Conservation (phyloP, 2,329 filamentous ascomycete genomes). For the Penicillium sp. region DNA sequence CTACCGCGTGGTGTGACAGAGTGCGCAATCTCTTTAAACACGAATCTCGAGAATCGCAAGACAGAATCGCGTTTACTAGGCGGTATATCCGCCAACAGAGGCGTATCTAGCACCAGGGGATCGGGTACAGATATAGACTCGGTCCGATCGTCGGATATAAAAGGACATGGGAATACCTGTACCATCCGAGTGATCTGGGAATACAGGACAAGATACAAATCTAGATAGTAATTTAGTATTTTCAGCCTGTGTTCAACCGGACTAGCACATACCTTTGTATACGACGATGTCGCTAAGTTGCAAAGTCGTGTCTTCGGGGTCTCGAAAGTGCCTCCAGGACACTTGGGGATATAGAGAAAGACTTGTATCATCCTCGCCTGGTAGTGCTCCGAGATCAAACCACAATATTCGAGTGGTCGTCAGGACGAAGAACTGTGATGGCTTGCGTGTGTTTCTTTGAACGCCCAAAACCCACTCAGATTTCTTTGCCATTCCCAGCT, state of each 20-base stretch:
- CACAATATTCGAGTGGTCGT: slow-evolving; percentile 53
- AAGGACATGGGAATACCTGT: slow-evolving; percentile 33
- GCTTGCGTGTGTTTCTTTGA: slow-evolving; percentile 41
- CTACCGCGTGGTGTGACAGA: slow-evolving; percentile 14
- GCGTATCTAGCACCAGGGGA: slow-evolving; percentile 34
- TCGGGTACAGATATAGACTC: slow-evolving; percentile 30
- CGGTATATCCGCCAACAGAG: slow-evolving; percentile 13
- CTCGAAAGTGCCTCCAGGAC: slow-evolving; percentile 55
- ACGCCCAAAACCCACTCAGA: slow-evolving; percentile 58
- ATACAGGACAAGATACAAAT: slow-evolving; percentile 40
- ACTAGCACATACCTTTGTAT: slow-evolving; percentile 30
- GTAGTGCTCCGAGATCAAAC: slow-evolving; percentile 37
- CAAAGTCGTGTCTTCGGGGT: slow-evolving; percentile 53
- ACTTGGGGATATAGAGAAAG: slow-evolving; percentile 41
- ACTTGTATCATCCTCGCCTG: slow-evolving; percentile 17
- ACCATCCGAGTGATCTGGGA: slow-evolving; percentile 39
- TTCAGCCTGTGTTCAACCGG: not conserved
- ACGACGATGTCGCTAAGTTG: slow-evolving; percentile 36
- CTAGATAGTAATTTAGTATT: slow-evolving; percentile 23
- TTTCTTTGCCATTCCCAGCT: slow-evolving; percentile 35
- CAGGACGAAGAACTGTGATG: slow-evolving; percentile 51
- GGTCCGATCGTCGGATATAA: slow-evolving; percentile 19
- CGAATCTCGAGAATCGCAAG: slow-evolving; percentile 30
- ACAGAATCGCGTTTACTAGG: slow-evolving; percentile 7
- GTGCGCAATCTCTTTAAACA: slow-evolving; percentile 34